Evolutionary conservation across 192 early-diverging fungal genomes (phyloP).

Genomic region (Backusella tuberculispora): DNA sequence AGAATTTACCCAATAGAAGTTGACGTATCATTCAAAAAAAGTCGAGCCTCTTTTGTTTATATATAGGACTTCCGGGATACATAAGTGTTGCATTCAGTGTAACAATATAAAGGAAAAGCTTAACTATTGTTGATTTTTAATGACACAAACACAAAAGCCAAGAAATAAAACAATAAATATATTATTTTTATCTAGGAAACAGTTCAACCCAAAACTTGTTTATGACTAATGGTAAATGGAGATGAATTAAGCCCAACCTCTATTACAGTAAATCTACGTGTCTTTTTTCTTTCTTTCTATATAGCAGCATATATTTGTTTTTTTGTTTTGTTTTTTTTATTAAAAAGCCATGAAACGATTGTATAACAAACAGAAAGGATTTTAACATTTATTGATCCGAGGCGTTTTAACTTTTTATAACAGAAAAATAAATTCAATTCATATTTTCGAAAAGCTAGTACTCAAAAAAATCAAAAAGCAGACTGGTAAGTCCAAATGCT

Average conservation of each 20-base stretch:
- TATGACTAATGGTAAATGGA: slow-evolving; percentile 4
- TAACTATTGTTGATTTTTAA: slow-evolving; percentile 15
- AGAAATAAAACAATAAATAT: background rate
- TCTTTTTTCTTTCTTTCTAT: background rate
- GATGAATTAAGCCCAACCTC: background rate
- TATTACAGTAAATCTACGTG: background rate
- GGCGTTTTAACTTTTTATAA: background rate
- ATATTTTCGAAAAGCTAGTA: background rate
- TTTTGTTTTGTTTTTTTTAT: background rate
- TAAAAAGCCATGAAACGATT: slow-evolving; percentile 3
- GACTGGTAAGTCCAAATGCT: background rate
- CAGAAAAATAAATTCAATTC: background rate
- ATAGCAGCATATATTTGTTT: background rate
- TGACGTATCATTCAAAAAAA: background rate
- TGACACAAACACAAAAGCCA: slow-evolving; percentile 14
- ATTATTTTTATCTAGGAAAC: too few species aligned
- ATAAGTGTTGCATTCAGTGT: slow-evolving; percentile 2
- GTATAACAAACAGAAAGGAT: slow-evolving; percentile 6
- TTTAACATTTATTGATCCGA: background rate
- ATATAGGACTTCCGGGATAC: slow-evolving; percentile 8
- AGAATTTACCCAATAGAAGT: slow-evolving; percentile 2
- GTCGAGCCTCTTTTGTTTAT: slow-evolving; percentile 1
- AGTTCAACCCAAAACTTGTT: background rate
- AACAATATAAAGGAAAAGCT: background rate
- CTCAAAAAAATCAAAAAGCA: background rate